Conservation (phyloP, 1,284 basidiomycete species). For the Boletus hoseneyae region DNA sequence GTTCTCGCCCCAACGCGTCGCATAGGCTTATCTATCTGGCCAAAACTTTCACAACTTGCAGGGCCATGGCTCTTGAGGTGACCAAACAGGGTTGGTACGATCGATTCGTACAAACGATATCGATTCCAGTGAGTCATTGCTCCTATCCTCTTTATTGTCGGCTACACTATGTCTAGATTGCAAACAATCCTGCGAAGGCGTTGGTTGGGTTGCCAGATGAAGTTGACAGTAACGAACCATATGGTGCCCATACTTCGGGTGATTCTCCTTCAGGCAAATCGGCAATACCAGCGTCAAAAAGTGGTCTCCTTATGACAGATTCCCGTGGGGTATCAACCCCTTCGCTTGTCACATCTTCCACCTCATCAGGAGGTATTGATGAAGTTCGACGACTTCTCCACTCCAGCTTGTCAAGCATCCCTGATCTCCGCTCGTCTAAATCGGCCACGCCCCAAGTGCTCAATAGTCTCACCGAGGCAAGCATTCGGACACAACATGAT, state of each 20-base stretch:
- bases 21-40: constrained; percentile 39
- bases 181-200: constrained; percentile 13
- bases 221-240: constrained; percentile 2
- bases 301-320: background rate
- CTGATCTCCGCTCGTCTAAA: background rate
- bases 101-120: constrained; percentile 19
- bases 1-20: constrained; percentile 33
- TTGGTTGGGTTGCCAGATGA: constrained; percentile 15
- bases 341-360: background rate
- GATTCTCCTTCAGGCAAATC: background rate
- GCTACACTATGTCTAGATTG: constrained; percentile 20
- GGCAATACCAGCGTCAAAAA: background rate
- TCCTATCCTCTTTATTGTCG: background rate
- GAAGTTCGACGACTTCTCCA: background rate
- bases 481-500: background rate
- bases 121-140: constrained; percentile 26
- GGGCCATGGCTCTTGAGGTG: constrained; percentile 36
- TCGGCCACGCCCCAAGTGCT: background rate
- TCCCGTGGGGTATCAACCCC: background rate
- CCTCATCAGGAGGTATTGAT: background rate
- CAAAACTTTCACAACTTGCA: constrained; percentile 41
- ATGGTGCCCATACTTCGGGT: background rate
- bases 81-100: constrained; percentile 55
- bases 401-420: background rate
- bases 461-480: background rate